Evolutionary conservation across 1,284 basidiomycete genomes (phyloP), one percentile per base, ranked within the genome.

Genomic region (Ceratobasidium sp.): DNA sequence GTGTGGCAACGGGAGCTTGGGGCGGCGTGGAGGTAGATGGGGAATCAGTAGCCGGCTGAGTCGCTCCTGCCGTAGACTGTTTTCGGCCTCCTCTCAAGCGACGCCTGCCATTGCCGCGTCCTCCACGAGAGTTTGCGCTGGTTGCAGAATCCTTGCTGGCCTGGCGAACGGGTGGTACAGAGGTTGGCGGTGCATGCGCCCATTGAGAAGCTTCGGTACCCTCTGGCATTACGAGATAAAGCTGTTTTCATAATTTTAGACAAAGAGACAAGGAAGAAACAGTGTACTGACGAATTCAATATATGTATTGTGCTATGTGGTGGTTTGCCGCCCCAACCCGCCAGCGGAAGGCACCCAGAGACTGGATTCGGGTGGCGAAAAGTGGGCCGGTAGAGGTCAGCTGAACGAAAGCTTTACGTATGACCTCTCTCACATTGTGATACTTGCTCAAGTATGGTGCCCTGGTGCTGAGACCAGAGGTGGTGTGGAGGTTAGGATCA

Each of bases 191-290:
- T 22, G 67, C 22, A 17, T 57, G 22, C 17, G 67, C 67, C 67
- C 67, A 72, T 72, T 48, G 17, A 36, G 67, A 72, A 24, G 67
- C 67, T 29, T 36, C 67, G n/a, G 67, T 72, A 33, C 67, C 67
- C 31, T 72, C 67, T 33, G 67, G 22, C 67, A 72, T 72, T 1
- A 45, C 47, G 41, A 72, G n/a, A 44, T 31, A 24, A 44, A 44
- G 45, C 54, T 36, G 8, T 48, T 36, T 45, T 59, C n/a, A 22
- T 11, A 56, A 60, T 33, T 45, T 72, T 45, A 72, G 67, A 72
- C 57, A 22, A n/a, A 51, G 41, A 31, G 33, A 36, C 7, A 9
- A 33, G 24, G 15, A 27, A 27, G 14, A 50, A 72, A 59, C 48
- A 57, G 15, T 29, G 27, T 31, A 72, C 67, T 72, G 57, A 72